A percentile compares a stretch with the other conserved stretches of the same genome.
phyloP scores from a whole-genome alignment of 1,284 basidiomycete genomes.

The Hemileia vastatrix region DNA sequence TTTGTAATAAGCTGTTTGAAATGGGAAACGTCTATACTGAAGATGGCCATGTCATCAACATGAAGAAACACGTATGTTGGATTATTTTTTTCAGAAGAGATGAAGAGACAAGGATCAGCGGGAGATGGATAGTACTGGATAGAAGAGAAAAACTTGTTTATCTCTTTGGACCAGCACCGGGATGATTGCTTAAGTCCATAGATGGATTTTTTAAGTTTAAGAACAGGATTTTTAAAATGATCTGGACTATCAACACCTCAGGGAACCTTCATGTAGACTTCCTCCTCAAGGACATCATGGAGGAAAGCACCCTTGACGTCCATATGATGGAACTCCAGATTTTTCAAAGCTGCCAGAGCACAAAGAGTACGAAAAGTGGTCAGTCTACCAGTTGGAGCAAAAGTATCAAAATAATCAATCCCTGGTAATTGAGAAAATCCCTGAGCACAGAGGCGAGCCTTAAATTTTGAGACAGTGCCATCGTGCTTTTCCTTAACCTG shows the following conservation, averaged over 20 bases:
- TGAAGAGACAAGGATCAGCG: constrained; percentile 1
- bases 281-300: background rate
- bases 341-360: too few relatives aligned
- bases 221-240: too few relatives aligned
- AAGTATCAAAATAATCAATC: too few relatives aligned
- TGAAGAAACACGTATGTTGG: too few relatives aligned
- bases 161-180: background rate
- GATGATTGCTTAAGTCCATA: constrained; percentile 2
- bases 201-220: background rate
- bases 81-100: too few relatives aligned
- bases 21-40: background rate
- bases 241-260: too few relatives aligned
- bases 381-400: too few relatives aligned
- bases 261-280: background rate
- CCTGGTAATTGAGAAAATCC: too few relatives aligned
- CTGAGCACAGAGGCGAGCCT: too few relatives aligned
- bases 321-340: constrained; percentile 1
- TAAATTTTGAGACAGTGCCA: too few relatives aligned
- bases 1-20: background rate
- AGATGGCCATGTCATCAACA: constrained; percentile 1
- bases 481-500: too few relatives aligned
- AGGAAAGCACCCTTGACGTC: background rate
- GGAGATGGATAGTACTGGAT: background rate
- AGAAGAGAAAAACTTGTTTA: background rate
- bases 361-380: too few relatives aligned